These are phyloP conservation scores for Eremochloa ophiuroides DNA, from an alignment of 176 grass and related monocot genomes.

Conservation along the genomic window DNA sequence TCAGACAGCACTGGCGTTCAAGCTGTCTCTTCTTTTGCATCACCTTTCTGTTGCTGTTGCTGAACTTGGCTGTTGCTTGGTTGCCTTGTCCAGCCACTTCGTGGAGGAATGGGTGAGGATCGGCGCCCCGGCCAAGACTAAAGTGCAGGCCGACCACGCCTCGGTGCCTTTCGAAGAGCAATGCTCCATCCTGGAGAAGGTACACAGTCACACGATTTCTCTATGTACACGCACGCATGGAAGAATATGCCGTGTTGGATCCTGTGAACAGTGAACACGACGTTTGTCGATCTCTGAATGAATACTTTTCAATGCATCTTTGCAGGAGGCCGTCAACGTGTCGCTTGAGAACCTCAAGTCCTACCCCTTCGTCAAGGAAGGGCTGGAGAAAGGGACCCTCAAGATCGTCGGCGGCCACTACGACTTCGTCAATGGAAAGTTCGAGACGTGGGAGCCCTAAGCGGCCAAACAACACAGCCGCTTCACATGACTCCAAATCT, in stretches of 20 bases:
- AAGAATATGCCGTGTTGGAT: background rate
- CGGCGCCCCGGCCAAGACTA: conserved; percentile 52
- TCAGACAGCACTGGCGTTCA: background rate
- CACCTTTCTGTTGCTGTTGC: background rate
- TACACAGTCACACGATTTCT: background rate
- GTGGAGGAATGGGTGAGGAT: conserved; percentile 97
- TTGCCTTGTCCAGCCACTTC: conserved; percentile 49
- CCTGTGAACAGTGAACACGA: background rate
- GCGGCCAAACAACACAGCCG: background rate
- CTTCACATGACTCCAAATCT: conserved; percentile 5
- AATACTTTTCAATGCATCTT: background rate
- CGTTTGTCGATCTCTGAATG: background rate
- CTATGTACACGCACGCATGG: background rate
- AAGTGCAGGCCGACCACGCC: conserved; percentile 42
- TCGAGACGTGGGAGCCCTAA: conserved; percentile 55
- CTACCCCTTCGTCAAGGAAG: conserved; percentile 83
- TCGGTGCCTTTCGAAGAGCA: conserved; percentile 45
- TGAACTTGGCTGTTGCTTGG: background rate
- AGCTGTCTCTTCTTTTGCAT: background rate
- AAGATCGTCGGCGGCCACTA: conserved; percentile 73
- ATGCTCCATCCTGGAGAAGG: conserved; percentile 73
- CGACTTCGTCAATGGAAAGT: conserved; percentile 74
- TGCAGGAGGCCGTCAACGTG: conserved; percentile 66
- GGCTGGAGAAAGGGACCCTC: conserved; percentile 44
- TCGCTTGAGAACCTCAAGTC: conserved; percentile 64